These are phyloP conservation scores for Pseudofabraea citricarpa DNA, from an alignment of 2,329 filamentous ascomycete species.

Conservation along the genomic window DNA sequence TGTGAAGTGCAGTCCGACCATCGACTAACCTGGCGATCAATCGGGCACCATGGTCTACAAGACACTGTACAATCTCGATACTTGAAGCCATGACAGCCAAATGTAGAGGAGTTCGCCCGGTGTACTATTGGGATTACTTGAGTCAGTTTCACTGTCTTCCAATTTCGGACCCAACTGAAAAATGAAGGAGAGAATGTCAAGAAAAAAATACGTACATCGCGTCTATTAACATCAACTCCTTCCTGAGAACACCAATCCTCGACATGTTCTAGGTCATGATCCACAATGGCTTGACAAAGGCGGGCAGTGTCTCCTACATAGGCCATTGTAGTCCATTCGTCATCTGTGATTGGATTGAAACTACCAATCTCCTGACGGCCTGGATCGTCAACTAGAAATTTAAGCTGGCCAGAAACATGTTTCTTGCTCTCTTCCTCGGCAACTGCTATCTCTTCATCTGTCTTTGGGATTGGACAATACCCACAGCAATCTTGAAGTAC, in stretches of 20 bases:
- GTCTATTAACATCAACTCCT: constrained; percentile 63
- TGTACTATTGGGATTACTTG: too few relatives aligned
- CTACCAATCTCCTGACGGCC: constrained; percentile 68
- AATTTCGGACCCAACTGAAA: too few relatives aligned
- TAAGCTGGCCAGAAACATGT: constrained; percentile 69
- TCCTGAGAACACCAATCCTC: constrained; percentile 65
- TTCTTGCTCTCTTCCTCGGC: constrained; percentile 68
- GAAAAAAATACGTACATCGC: constrained; percentile 41
- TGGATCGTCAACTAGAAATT: constrained; percentile 76
- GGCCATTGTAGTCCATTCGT: constrained; percentile 89
- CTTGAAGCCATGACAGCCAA: constrained; percentile 67
- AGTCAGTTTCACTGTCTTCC: too few relatives aligned
- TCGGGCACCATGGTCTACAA: constrained; percentile 69
- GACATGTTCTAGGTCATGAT: constrained; percentile 66
- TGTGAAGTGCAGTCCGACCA: constrained; percentile 76
- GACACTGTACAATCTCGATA: constrained; percentile 61
- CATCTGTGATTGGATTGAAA: constrained; percentile 76
- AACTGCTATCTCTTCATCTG: constrained; percentile 65
- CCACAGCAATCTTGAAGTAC: constrained; percentile 80
- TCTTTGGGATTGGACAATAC: constrained; percentile 65
- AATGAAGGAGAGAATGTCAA: too few relatives aligned
- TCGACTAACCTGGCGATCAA: constrained; percentile 72
- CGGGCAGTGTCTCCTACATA: constrained; percentile 76
- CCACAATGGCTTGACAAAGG: constrained; percentile 77
- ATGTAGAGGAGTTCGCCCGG: constrained; percentile 73